Evolutionary conservation across 805 yeast species (phyloP).

Genomic region (Metschnikowia peoriensis): DNA sequence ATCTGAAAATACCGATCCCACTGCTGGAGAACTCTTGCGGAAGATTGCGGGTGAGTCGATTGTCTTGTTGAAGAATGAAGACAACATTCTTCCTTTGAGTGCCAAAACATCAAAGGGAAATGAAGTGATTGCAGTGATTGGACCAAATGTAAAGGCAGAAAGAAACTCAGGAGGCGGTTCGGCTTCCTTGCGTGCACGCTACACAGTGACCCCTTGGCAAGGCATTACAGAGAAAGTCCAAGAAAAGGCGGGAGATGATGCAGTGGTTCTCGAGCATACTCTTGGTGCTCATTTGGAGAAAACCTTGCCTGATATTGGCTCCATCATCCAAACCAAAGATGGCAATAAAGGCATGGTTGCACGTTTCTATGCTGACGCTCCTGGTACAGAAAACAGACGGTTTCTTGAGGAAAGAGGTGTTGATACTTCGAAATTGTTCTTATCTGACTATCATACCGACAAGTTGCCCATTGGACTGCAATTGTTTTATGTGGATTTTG

Average conservation of each 20-base stretch:
- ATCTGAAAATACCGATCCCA: constrained; percentile 15
- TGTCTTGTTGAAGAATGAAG: constrained; percentile 57
- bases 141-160: constrained; percentile 54
- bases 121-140: constrained; percentile 50
- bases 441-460: constrained; percentile 19
- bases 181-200: constrained; percentile 52
- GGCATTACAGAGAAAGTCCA: constrained; percentile 38
- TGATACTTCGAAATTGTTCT: constrained; percentile 16
- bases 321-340: constrained; percentile 18
- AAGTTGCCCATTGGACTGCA: constrained; percentile 15
- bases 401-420: constrained; percentile 26
- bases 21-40: constrained; percentile 13
- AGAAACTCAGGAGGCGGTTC: constrained; percentile 64
- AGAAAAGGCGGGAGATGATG: constrained; percentile 17
- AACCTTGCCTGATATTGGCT: constrained; percentile 31
- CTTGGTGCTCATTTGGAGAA: constrained; percentile 34
- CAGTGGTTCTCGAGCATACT: constrained; percentile 24
- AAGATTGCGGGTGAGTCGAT: constrained; percentile 39
- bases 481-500: constrained; percentile 44
- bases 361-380: constrained; percentile 29
- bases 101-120: constrained; percentile 20
- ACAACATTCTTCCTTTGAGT: constrained; percentile 44
- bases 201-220: constrained; percentile 49
- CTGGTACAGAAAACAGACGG: constrained; percentile 21
- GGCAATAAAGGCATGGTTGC: constrained; percentile 28